Percentiles rank a stretch among this genome's conserved stretches.
phyloP scores from a whole-genome alignment of 208 protist species.

The Acanthamoeba lenticulata region DNA sequence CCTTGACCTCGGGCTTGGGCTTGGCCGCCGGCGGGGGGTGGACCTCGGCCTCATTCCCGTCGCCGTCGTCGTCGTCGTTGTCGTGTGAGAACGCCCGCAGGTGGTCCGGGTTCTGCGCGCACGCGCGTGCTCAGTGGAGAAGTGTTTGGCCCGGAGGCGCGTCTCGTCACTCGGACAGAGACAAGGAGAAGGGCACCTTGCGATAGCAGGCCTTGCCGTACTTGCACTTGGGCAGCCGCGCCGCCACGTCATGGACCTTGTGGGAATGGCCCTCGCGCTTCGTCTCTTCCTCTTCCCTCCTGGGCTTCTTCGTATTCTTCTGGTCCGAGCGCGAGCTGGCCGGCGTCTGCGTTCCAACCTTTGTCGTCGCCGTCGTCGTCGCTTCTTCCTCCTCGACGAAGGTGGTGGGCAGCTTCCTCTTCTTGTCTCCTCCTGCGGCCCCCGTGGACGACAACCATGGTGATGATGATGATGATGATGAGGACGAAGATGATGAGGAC shows the following conservation, averaged over 20 bases:
- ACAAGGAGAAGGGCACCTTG: not conserved
- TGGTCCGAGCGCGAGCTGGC: not conserved
- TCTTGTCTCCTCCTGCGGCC: not conserved
- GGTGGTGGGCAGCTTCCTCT: not conserved
- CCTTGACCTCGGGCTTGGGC: not conserved
- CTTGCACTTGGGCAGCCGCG: not conserved
- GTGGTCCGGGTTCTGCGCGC: not conserved
- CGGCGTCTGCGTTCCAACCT: not conserved
- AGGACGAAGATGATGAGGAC: not conserved
- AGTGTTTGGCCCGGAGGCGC: not conserved
- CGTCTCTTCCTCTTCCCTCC: not conserved
- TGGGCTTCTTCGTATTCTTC: not conserved
- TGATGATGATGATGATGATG: not conserved
- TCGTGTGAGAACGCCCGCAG: not conserved
- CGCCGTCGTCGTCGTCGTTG: not conserved
- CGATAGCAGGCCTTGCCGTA: slow-evolving; percentile 33
- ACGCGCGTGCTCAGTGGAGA: not conserved
- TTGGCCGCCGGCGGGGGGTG: not conserved
- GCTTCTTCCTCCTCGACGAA: not conserved
- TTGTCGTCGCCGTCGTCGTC: not conserved
- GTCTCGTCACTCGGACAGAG: not conserved
- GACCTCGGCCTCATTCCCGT: not conserved
- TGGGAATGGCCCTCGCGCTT: not conserved
- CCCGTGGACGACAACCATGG: too few species aligned
- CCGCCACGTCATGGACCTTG: not conserved